phyloP scores from a whole-genome alignment of 495 filamentous ascomycete species.

The Penicillium atrosanguineum region DNA sequence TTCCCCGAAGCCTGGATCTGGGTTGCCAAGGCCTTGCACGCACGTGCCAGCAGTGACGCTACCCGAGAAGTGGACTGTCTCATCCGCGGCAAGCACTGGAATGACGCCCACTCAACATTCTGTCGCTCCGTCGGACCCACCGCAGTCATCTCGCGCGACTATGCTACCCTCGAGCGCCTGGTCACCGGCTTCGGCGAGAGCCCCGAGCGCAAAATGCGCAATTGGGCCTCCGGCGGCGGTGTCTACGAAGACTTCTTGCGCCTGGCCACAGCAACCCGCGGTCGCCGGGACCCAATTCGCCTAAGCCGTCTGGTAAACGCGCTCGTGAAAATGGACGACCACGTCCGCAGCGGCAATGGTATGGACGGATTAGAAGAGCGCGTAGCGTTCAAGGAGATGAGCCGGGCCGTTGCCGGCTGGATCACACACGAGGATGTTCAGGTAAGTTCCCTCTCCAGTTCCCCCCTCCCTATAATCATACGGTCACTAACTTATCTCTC shows the following conservation, averaged over 20 bases:
- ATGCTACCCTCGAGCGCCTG: slow-evolving; percentile 57
- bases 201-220: slow-evolving; percentile 43
- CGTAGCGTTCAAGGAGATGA: slow-evolving; percentile 72
- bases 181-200: slow-evolving; percentile 64
- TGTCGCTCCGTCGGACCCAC: slow-evolving; percentile 72
- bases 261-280: slow-evolving; percentile 42
- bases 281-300: slow-evolving; percentile 39
- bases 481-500: slow-evolving; percentile 15
- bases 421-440: slow-evolving; percentile 58
- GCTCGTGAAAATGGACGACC: slow-evolving; percentile 60
- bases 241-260: slow-evolving; percentile 81
- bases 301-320: slow-evolving; percentile 60
- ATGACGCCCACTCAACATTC: slow-evolving; percentile 81
- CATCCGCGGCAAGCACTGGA: slow-evolving; percentile 69
- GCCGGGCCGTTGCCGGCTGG: slow-evolving; percentile 55
- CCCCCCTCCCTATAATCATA: background rate
- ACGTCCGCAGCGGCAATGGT: slow-evolving; percentile 47
- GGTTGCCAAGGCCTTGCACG: slow-evolving; percentile 81
- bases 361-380: slow-evolving; percentile 72
- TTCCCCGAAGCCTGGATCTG: slow-evolving; percentile 78
- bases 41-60: slow-evolving; percentile 64
- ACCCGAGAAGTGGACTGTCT: slow-evolving; percentile 69
- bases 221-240: slow-evolving; percentile 74
- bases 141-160: slow-evolving; percentile 75
- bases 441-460: slow-evolving; percentile 39